A percentile compares a stretch with the other conserved stretches of the same genome.
phyloP scores from a whole-genome alignment of 176 grass and related monocot species.

The Carex littledalei region DNA sequence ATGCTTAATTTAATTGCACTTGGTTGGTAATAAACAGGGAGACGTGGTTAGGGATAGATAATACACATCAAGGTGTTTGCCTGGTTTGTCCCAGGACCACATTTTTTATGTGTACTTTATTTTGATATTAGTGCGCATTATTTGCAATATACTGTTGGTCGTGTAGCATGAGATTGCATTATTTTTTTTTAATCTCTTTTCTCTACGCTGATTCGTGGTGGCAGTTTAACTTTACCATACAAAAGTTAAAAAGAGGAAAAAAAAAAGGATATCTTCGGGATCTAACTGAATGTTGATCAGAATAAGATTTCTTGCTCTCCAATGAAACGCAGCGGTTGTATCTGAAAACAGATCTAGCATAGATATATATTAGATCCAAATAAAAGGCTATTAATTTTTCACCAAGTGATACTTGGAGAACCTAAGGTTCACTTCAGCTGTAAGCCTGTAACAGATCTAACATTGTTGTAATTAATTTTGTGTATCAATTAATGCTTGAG shows the following conservation, averaged over 20 bases:
- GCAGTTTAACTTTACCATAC: neutral
- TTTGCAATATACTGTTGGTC: conserved; percentile 10
- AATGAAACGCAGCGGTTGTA: neutral
- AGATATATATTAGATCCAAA: conserved; percentile 1
- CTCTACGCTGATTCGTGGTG: neutral
- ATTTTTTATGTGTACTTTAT: neutral
- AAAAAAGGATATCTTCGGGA: neutral
- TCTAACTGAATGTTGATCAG: conserved; percentile 4
- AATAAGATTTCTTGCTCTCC: neutral
- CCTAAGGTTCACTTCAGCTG: neutral
- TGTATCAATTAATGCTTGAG: no score
- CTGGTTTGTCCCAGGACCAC: conserved; percentile 18
- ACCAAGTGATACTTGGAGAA: neutral
- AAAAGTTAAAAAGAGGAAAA: neutral
- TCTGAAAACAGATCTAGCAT: conserved; percentile 22
- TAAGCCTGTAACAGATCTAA: neutral
- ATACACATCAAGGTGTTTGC: neutral
- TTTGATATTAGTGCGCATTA: conserved; percentile 2
- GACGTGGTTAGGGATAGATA: conserved; percentile 10
- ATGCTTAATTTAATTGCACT: neutral
- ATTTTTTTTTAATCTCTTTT: neutral
- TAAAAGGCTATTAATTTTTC: neutral
- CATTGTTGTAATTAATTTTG: no score
- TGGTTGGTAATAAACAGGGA: neutral
- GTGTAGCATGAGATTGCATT: neutral